Evolutionary conservation across 225 moss, liverwort and hornwort genomes (phyloP), one percentile per base, ranked within the genome.

Genomic region (Thuidium tamariscinum): DNA sequence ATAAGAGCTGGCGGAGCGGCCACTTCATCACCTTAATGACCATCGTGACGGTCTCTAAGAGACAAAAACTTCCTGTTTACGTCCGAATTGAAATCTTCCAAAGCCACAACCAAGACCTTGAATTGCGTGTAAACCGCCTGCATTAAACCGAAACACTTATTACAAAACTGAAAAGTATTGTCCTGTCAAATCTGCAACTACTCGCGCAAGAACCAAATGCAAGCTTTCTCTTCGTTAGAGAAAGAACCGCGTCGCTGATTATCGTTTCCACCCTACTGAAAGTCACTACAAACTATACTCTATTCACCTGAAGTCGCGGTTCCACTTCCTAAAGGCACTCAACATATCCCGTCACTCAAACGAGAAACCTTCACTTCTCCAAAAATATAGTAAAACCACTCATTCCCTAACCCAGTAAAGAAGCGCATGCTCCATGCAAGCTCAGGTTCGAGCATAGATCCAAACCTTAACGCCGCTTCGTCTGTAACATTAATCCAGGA

Each of bases 11-110:
- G 84, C 96, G 92, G 46, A 95, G 90, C 54, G 95, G 96, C 98
- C 98, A 97, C 88, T 94, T 93, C 95, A 97, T 98, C 88, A 95
- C 97, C 92, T 96, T 97, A 77, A 99, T 94, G 51, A 94, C 98
- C 98, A 99, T 98, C 66, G 89, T 86, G 87, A 60, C 57, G 54
- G 76, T 70, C 76, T 63, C 77, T 17, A 32, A 4, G 17, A 67
- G 64, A 86, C 59, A 66, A 86, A 6, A 80, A 22, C 76, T 48
- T 57, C 42, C 71, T 59, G 21, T 29, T 70, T 61, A 29, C 26
- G 39, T 71, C 67, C 21, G 20, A 37, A 80, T 59, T 26, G 20
- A 65, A 69, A 72, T 67, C 29, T 54, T 56, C 19, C 57, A 64
- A 49, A n/a, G 81, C 56, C 77, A 42, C 84, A 81, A 64, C 16